Percentiles rank a stretch among this genome's conserved stretches.
Conservation (phyloP, 2,329 filamentous ascomycete species). For the Pseudopyricularia cyperi region DNA sequence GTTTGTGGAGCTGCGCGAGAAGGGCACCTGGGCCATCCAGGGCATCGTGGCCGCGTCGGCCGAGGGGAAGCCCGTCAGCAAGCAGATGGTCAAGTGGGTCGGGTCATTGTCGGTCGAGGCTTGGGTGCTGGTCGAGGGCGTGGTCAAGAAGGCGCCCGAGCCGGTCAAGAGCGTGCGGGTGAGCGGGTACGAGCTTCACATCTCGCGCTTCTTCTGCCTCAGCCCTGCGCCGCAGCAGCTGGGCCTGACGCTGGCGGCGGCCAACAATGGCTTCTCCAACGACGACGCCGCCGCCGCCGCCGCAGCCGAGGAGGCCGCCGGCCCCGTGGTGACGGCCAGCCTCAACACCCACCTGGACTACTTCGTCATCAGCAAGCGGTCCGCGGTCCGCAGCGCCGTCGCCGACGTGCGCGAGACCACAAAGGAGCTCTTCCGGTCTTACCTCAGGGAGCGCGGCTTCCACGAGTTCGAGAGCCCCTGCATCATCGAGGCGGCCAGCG, state of each 20-base stretch:
- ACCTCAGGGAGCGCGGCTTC: constrained; percentile 63
- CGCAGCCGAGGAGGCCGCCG: constrained; percentile 16
- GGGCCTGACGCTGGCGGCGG: constrained; percentile 41
- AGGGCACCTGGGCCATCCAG: constrained; percentile 66
- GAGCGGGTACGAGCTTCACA: constrained; percentile 71
- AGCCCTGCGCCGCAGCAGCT: constrained; percentile 46
- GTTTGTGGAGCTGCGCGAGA: constrained; percentile 74
- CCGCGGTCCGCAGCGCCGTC: constrained; percentile 71
- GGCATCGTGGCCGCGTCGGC: constrained; percentile 54
- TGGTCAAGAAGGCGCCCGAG: constrained; percentile 69
- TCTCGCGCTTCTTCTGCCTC: constrained; percentile 72
- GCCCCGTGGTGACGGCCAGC: constrained; percentile 54
- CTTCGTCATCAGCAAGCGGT: constrained; percentile 82
- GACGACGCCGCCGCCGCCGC: constrained; percentile 28
- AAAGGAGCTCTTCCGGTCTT: constrained; percentile 32
- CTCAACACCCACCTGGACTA: constrained; percentile 83
- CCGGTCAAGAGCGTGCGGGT: constrained; percentile 81
- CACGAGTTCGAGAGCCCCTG: constrained; percentile 81
- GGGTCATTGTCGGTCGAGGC: constrained; percentile 64
- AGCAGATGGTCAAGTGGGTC: constrained; percentile 93
- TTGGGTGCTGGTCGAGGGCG: constrained; percentile 68
- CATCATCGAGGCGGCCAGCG: constrained; percentile 77
- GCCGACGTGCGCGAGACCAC: constrained; percentile 23
- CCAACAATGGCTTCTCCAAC: constrained; percentile 41
- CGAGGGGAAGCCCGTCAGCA: constrained; percentile 52